Percentiles rank a stretch among this genome's conserved stretches.
Conservation (phyloP, 108 stramenopile genomes). For the Cylindrotheca closterium region DNA sequence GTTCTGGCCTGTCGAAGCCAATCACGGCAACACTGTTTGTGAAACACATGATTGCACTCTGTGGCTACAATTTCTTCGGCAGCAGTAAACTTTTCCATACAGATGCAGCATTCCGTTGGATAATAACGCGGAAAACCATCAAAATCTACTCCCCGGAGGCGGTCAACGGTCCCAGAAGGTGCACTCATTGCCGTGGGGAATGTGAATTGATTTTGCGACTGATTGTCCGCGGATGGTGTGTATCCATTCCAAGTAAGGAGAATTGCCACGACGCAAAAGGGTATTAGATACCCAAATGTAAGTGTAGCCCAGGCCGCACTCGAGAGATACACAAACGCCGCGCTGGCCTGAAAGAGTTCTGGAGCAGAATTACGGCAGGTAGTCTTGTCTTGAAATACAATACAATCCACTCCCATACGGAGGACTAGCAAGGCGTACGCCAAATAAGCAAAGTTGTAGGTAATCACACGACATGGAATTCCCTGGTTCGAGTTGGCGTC, state of each 20-base stretch:
- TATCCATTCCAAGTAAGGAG: slow-evolving; percentile 72
- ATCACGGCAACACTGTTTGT: slow-evolving; percentile 68
- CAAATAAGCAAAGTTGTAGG: slow-evolving; percentile 68
- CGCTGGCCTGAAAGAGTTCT: slow-evolving; percentile 51
- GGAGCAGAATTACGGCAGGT: slow-evolving; percentile 61
- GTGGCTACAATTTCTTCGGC: slow-evolving; percentile 65
- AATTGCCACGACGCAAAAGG: slow-evolving; percentile 58
- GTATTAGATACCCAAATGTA: slow-evolving; percentile 58
- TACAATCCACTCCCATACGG: slow-evolving; percentile 48
- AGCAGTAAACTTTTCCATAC: slow-evolving; percentile 58
- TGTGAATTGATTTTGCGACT: slow-evolving; percentile 9
- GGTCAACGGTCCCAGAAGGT: slow-evolving; percentile 53
- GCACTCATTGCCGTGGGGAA: slow-evolving; percentile 63
- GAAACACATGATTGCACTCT: slow-evolving; percentile 73
- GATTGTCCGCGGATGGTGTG: slow-evolving; percentile 40
- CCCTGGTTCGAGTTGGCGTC: slow-evolving; percentile 37
- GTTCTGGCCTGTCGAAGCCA: slow-evolving; percentile 70
- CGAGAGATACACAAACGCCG: slow-evolving; percentile 52
- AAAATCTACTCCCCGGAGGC: slow-evolving; percentile 29
- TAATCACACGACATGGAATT: slow-evolving; percentile 42
- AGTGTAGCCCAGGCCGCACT: slow-evolving; percentile 67
- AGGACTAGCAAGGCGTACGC: slow-evolving; percentile 59
- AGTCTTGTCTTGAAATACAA: slow-evolving; percentile 34
- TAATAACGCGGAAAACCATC: slow-evolving; percentile 43
- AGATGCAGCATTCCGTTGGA: slow-evolving; percentile 73